A percentile compares a stretch with the other conserved stretches of the same genome.
Conservation (phyloP, 164 flowering plant species). For the Chloranthus sessilifolius region DNA sequence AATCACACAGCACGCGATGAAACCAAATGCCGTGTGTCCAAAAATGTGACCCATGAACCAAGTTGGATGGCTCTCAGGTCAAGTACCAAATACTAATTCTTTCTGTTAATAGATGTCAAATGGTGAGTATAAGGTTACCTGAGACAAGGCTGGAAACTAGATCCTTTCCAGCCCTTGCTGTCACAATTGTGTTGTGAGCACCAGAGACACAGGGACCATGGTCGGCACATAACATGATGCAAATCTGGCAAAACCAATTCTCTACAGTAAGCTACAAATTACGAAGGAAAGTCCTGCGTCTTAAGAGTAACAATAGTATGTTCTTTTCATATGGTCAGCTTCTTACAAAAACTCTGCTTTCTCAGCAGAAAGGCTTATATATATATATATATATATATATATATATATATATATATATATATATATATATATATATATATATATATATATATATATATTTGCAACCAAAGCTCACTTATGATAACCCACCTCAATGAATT, state of each 20-base stretch:
- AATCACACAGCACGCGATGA: too few relatives aligned
- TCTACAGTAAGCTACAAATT: not conserved
- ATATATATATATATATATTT: too few relatives aligned
- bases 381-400: too few relatives aligned
- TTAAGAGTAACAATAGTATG: not conserved
- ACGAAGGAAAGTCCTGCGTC: not conserved
- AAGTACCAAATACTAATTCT: too few relatives aligned
- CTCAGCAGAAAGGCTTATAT: too few relatives aligned
- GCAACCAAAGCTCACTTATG: not conserved
- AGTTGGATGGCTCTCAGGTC: too few relatives aligned
- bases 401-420: too few relatives aligned
- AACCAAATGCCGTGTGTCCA: too few relatives aligned
- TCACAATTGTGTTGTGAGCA: conserved; percentile 97
- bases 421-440: too few relatives aligned
- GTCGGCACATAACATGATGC: conserved; percentile 98
- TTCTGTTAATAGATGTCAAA: too few relatives aligned
- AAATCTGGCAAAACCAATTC: conserved; percentile 48
- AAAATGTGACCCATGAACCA: too few relatives aligned
- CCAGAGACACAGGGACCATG: conserved; percentile 99
- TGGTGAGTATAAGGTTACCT: too few relatives aligned
- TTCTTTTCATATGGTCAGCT: not conserved
- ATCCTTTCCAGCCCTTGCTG: conserved; percentile 98
- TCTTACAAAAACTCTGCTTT: not conserved
- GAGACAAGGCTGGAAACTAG: conserved; percentile 95
- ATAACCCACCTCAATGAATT: conserved; percentile 67